phyloP scores from a whole-genome alignment of 75 land plant genomes.

The Ceratopteris richardii region DNA sequence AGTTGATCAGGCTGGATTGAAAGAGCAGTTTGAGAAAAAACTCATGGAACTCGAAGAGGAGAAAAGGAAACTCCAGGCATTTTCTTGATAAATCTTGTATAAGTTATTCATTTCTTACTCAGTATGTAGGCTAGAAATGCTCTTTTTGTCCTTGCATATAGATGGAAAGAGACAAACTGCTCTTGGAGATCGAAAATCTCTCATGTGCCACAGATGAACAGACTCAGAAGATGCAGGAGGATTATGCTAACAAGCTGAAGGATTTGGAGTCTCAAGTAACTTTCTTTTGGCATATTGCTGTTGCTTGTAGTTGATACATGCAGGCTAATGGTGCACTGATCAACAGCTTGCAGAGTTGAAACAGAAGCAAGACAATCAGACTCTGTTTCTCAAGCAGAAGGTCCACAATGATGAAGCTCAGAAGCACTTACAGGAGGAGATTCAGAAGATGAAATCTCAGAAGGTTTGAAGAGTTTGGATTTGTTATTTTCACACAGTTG shows the following conservation, averaged over 20 bases:
- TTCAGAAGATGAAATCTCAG: constrained; percentile 14
- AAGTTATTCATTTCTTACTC: too few relatives aligned
- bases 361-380: constrained; percentile 35
- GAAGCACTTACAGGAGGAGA: constrained; percentile 31
- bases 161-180: constrained; percentile 67
- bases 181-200: constrained; percentile 57
- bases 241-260: constrained; percentile 71
- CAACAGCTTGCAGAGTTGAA: constrained; percentile 25
- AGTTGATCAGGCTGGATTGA: constrained; percentile 54
- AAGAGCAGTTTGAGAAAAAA: constrained; percentile 96
- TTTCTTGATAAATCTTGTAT: not conserved
- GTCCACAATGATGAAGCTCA: constrained; percentile 31
- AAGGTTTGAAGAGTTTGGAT: constrained; percentile 3
- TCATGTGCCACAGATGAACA: constrained; percentile 58
- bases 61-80: constrained; percentile 72
- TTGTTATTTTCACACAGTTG: too few relatives aligned
- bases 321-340: not conserved
- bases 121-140: not conserved
- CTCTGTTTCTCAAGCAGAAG: constrained; percentile 28
- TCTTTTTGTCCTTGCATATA: constrained; percentile 15
- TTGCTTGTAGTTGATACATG: too few relatives aligned
- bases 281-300: not conserved
- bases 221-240: constrained; percentile 71
- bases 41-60: constrained; percentile 85
- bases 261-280: constrained; percentile 80